Evolutionary conservation across 2,329 filamentous ascomycete genomes (phyloP), one percentile per base, ranked within the genome.

Genomic region (Diplodia seriata): DNA sequence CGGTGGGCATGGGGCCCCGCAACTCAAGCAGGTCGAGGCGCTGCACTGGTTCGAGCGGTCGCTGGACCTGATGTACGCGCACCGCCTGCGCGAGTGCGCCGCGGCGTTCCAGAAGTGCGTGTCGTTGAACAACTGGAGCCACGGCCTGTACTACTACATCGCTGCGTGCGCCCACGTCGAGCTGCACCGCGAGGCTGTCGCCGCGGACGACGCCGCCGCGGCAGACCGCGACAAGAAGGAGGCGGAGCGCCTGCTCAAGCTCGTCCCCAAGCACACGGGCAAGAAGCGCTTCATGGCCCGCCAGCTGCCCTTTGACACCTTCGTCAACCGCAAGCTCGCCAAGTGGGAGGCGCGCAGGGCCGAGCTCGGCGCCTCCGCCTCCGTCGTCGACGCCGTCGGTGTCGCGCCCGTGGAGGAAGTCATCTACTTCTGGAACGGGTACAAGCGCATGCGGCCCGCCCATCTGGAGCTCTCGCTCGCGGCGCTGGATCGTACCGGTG

Each of bases 351-450:
- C 89, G 36, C 85, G 93, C 26, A 89, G 91, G 4, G 90, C 89
- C 74, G 83, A 86, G 55, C 86, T 89, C 78, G 83, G 85, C 1
- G 76, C 75, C 23, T 26, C 23, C 70, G 80, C 92, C 38, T 86
- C 90, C 57, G 82, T 97, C 3, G 86, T 91, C 1, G 94, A 98
- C 72, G 93, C 91, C 0, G 84, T 96, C 9, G 93, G 93, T 0
- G 85, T 92, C 3, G 91, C 89, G 69, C 95, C 95, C 0, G 83
- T 92, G 0, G 87, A 93, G 74, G 95, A 98, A 81, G 97, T 98
- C 91, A 89, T 91, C 14, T 97, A 94, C 77, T 88, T 98, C 73
- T 98, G 94, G 94, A 94, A 92, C 74, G 94, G 94, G 0, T 89
- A 88, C 73, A 94, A 92, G 79, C 88, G 93, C 66, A 96, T 97